A percentile compares a stretch with the other conserved stretches of the same genome.
Evolutionary conservation across 129 eudicot species (phyloP).

Genomic region (Artemisia argyi): DNA sequence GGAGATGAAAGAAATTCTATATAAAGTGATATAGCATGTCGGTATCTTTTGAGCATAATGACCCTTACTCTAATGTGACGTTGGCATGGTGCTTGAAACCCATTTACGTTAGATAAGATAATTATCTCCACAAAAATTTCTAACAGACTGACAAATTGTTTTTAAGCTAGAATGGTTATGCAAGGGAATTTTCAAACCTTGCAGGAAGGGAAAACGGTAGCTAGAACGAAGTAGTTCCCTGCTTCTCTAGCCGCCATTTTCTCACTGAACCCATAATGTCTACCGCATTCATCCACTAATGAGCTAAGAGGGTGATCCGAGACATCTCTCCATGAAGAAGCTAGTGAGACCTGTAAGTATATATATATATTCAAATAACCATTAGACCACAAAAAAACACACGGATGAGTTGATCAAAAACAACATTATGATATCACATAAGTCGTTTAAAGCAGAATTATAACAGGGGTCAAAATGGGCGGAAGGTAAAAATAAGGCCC

Average conservation of each 20-base stretch:
- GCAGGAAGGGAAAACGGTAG: conserved; percentile 74
- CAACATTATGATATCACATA: conserved; percentile 3
- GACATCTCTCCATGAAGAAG: conserved; percentile 41
- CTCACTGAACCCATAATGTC: conserved; percentile 45
- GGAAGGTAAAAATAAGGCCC: no score
- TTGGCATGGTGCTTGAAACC: no score
- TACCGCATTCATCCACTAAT: conserved; percentile 51
- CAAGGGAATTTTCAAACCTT: conserved; percentile 53
- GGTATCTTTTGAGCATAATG: no score
- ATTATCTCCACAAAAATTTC: no score
- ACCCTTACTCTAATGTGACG: no score
- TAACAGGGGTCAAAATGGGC: no score
- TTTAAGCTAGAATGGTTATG: neutral
- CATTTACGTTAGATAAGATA: no score
- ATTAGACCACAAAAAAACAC: neutral
- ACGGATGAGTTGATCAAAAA: neutral
- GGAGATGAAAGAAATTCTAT: neutral
- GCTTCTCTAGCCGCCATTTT: conserved; percentile 41
- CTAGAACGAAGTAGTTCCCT: conserved; percentile 76
- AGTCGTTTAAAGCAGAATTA: neutral
- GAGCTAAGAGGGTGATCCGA: conserved; percentile 53
- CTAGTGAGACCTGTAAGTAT: conserved; percentile 71
- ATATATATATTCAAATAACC: neutral
- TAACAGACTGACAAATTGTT: no score
- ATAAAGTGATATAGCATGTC: no score